phyloP scores from a whole-genome alignment of 2,329 filamentous ascomycete genomes.

The Aspergillus japonicus region DNA sequence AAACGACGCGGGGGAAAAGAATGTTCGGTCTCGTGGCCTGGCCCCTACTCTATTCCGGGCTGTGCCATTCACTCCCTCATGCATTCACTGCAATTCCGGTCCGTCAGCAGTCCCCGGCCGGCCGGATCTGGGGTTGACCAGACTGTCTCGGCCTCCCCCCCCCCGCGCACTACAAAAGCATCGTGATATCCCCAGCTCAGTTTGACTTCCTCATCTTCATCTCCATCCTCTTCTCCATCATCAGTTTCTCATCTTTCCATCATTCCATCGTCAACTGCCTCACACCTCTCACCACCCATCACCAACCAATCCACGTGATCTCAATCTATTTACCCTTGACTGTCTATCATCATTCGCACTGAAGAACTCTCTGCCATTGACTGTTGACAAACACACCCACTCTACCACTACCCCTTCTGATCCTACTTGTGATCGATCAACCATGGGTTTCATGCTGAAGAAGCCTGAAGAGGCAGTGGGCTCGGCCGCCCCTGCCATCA shows the following conservation, averaged over 20 bases:
- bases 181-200: background rate
- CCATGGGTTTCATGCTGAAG: constrained; percentile 46
- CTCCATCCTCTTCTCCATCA: background rate
- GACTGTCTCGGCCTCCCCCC: background rate
- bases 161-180: background rate
- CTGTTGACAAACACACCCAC: background rate
- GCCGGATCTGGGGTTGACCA: background rate
- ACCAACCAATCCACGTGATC: background rate
- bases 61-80: background rate
- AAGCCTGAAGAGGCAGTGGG: constrained; percentile 48
- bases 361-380: background rate
- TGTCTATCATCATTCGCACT: background rate
- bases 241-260: background rate
- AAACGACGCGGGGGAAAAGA: background rate
- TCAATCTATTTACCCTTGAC: background rate
- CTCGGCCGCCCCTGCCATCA: constrained; percentile 49
- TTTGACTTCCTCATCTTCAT: background rate
- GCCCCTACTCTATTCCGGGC: background rate
- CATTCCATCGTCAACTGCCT: background rate
- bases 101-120: background rate
- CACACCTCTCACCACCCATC: background rate
- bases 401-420: background rate
- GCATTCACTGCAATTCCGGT: background rate
- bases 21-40: background rate
- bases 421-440: background rate